phyloP scores from a whole-genome alignment of 2,329 filamentous ascomycete genomes.

The Penicillium sp. region DNA sequence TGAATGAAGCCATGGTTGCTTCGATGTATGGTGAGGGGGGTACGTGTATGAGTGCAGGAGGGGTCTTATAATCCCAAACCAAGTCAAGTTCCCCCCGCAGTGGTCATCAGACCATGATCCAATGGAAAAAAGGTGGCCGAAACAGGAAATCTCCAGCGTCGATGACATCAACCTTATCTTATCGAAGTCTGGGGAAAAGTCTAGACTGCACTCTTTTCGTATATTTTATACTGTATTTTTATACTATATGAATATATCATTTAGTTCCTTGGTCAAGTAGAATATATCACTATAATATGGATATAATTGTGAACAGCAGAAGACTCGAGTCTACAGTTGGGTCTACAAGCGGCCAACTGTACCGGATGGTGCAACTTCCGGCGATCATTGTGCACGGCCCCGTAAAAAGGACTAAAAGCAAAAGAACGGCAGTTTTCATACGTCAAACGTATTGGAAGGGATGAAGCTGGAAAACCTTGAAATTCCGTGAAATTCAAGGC shows the following conservation, averaged over 20 bases:
- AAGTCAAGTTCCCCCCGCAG: neutral
- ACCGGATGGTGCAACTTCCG: neutral
- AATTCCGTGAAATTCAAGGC: neutral
- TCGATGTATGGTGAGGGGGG: neutral
- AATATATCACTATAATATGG: neutral
- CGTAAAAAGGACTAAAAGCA: neutral
- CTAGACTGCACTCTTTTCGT: neutral
- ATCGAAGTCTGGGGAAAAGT: neutral
- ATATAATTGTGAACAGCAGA: too few species aligned
- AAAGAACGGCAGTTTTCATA: neutral
- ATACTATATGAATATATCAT: too few species aligned
- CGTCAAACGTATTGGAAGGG: neutral
- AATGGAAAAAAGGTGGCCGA: neutral
- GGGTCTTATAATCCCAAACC: constrained; percentile 1
- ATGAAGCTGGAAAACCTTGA: neutral
- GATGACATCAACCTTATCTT: neutral
- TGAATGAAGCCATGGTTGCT: constrained; percentile 44
- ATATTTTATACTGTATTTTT: neutral
- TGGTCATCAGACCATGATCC: constrained; percentile 4
- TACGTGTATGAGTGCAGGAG: neutral
- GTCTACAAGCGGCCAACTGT: neutral
- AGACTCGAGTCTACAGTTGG: neutral
- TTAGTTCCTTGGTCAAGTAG: too few species aligned
- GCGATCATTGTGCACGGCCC: neutral
- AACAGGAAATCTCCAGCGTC: neutral